phyloP scores from a whole-genome alignment of 768 basidiomycete genomes.

The Wakefieldia striispora region DNA sequence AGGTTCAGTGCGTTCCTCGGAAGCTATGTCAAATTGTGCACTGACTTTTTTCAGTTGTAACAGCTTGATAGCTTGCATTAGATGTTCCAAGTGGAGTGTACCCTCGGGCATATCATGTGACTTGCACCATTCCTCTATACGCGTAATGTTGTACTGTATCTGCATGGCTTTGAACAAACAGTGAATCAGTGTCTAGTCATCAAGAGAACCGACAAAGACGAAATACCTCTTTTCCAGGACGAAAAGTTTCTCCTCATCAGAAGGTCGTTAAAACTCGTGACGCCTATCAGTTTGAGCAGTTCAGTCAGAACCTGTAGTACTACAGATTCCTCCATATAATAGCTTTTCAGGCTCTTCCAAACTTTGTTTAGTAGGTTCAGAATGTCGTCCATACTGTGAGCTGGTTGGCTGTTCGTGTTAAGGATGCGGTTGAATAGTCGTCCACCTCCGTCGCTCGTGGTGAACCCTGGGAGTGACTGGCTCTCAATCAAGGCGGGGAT shows the following conservation, averaged over 20 bases:
- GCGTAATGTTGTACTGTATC: constrained; percentile 99
- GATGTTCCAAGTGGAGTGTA: constrained; percentile 92
- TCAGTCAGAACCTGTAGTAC: constrained; percentile 95
- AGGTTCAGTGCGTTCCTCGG: constrained; percentile 7
- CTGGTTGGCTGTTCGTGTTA: constrained; percentile 80
- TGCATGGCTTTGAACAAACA: constrained; percentile 78
- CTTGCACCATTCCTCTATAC: constrained; percentile 99
- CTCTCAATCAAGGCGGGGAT: constrained; percentile 98
- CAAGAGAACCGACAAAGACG: not conserved
- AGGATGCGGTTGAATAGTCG: constrained; percentile 92
- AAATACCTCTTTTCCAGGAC: constrained; percentile 96
- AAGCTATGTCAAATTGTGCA: not conserved
- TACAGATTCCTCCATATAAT: constrained; percentile 97
- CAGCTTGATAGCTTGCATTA: constrained; percentile 99
- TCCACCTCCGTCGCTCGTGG: constrained; percentile 90
- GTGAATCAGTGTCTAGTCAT: not conserved
- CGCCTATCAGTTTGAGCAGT: constrained; percentile 91
- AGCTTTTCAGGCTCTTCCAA: constrained; percentile 97
- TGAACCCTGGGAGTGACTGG: constrained; percentile 96
- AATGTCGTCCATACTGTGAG: constrained; percentile 98
- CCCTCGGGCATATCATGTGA: constrained; percentile 99
- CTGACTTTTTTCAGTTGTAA: constrained; percentile 94
- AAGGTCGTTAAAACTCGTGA: constrained; percentile 96
- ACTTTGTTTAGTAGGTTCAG: constrained; percentile 96
- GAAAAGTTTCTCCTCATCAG: constrained; percentile 99